phyloP scores from a whole-genome alignment of 2,329 filamentous ascomycete species.

The Calonectria crousiana region DNA sequence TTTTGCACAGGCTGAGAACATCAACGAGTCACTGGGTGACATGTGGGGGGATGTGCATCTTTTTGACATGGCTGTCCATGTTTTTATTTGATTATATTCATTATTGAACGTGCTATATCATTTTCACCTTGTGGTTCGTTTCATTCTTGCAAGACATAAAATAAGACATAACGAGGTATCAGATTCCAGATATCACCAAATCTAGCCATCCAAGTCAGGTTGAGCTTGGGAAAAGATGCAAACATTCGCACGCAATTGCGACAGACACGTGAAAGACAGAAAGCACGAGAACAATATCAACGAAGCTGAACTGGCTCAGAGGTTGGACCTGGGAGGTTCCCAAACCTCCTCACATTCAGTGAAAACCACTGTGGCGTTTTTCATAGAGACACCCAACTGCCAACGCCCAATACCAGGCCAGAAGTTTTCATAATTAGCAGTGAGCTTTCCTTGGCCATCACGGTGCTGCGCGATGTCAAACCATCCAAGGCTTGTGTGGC shows the following conservation, averaged over 20 bases:
- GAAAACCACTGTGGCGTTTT: conserved; percentile 50
- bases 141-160: neutral
- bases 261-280: conserved; percentile 12
- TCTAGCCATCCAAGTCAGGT: too few relatives aligned
- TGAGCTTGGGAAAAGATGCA: neutral
- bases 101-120: neutral
- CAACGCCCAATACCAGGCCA: conserved; percentile 61
- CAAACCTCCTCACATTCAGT: conserved; percentile 43
- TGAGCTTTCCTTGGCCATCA: conserved; percentile 34
- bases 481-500: conserved; percentile 57
- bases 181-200: neutral
- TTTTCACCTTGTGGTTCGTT: neutral
- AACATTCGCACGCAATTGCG: conserved; percentile 9
- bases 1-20: neutral
- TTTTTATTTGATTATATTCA: neutral
- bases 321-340: conserved; percentile 42
- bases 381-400: conserved; percentile 57
- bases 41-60: neutral
- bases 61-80: neutral
- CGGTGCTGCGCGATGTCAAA: conserved; percentile 59
- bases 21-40: neutral
- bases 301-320: conserved; percentile 25
- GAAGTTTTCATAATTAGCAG: conserved; percentile 54
- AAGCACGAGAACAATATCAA: neutral
- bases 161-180: neutral